Evolutionary conservation across 768 basidiomycete species (phyloP).

Genomic region (Sporobolomyces roseus): DNA sequence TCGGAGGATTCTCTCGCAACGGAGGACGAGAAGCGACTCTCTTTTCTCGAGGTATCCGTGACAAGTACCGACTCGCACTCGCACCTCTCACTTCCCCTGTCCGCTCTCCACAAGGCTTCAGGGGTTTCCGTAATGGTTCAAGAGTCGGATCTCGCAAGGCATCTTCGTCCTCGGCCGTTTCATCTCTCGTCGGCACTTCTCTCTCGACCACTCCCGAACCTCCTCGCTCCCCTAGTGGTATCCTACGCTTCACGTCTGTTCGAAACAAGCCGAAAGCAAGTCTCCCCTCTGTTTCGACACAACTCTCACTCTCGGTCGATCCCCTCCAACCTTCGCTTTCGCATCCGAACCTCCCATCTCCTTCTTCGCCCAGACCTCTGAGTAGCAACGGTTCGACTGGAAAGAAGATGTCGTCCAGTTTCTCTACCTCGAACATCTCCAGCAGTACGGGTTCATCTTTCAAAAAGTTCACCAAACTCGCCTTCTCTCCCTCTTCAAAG

Average conservation of each 20-base stretch:
- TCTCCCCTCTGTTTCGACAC: neutral
- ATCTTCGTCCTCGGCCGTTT: slow-evolving; percentile 8
- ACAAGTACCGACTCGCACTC: slow-evolving; percentile 64
- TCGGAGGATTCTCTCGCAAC: slow-evolving; percentile 77
- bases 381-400: slow-evolving; percentile 5
- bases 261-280: slow-evolving; percentile 3
- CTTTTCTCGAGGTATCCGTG: slow-evolving; percentile 86
- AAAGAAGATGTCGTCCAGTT: neutral
- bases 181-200: slow-evolving; percentile 3
- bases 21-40: slow-evolving; percentile 64
- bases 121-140: neutral
- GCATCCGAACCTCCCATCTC: neutral
- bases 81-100: slow-evolving; percentile 9
- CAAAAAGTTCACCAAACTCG: slow-evolving; percentile 25
- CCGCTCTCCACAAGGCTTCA: neutral
- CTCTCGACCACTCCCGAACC: slow-evolving; percentile 21
- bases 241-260: slow-evolving; percentile 28
- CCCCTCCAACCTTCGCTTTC: neutral
- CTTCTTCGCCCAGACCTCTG: slow-evolving; percentile 9
- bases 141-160: slow-evolving; percentile 13
- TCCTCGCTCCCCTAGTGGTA: slow-evolving; percentile 2
- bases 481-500: slow-evolving; percentile 15
- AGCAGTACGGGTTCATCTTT: slow-evolving; percentile 4
- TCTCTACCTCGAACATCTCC: slow-evolving; percentile 11
- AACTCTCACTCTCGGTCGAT: slow-evolving; percentile 12